phyloP scores from a whole-genome alignment of 2,329 filamentous ascomycete genomes.

The Exserohilum turcica region DNA sequence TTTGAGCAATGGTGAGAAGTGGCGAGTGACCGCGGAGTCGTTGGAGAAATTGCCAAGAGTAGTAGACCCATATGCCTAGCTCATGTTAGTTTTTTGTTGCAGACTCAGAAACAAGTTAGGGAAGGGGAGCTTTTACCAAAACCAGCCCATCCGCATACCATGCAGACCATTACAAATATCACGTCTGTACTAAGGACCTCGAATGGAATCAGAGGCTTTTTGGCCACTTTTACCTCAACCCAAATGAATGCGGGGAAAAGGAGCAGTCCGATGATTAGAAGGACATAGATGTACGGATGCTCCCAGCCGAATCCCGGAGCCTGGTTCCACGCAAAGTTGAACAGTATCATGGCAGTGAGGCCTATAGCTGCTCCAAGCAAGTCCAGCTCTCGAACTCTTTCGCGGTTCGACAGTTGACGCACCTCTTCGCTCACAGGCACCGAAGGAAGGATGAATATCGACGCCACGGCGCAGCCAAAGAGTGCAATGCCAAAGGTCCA shows the following conservation, averaged over 20 bases:
- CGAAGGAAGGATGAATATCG: constrained; percentile 50
- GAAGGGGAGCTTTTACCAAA: constrained; percentile 34
- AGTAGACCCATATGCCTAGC: constrained; percentile 39
- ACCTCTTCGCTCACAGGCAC: constrained; percentile 25
- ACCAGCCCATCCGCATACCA: constrained; percentile 52
- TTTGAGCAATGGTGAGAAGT: constrained; percentile 34
- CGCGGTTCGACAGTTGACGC: constrained; percentile 13
- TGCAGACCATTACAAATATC: constrained; percentile 61
- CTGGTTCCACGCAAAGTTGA: constrained; percentile 73
- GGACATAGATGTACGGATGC: constrained; percentile 60
- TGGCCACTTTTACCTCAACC: constrained; percentile 53
- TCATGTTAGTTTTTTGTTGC: neutral
- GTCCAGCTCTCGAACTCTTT: constrained; percentile 48
- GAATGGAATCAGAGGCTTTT: constrained; percentile 64
- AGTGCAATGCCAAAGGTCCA: constrained; percentile 53
- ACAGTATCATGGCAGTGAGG: constrained; percentile 60
- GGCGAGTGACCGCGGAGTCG: constrained; percentile 30
- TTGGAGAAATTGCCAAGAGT: constrained; percentile 39
- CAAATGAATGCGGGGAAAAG: constrained; percentile 62
- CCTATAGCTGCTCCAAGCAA: constrained; percentile 56
- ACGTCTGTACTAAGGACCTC: constrained; percentile 55
- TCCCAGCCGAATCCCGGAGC: constrained; percentile 65
- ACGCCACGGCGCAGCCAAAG: constrained; percentile 45
- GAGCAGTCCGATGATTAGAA: constrained; percentile 63
- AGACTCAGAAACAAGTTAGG: too few species aligned